Conservation (phyloP, 129 eudicot species). For the Dittrichia graveolens region DNA sequence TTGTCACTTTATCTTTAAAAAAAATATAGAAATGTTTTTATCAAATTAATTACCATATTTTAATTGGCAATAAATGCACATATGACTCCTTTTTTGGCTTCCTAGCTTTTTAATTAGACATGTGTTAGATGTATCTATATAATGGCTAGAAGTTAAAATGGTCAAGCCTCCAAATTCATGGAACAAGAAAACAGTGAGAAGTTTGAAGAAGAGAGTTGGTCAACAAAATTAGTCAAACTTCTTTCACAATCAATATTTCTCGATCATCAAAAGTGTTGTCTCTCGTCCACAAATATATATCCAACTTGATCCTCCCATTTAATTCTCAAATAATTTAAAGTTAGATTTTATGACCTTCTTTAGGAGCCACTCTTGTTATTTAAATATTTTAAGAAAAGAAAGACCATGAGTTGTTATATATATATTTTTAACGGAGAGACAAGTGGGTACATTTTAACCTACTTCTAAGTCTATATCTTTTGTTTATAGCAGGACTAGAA, state of each 20-base stretch:
- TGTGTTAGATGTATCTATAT: not conserved
- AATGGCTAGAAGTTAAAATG: slow-evolving; percentile 5
- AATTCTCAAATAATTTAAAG: slow-evolving; percentile 1
- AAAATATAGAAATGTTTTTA: too few relatives aligned
- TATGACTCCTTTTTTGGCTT: not conserved
- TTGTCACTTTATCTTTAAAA: too few relatives aligned
- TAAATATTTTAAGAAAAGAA: too few relatives aligned
- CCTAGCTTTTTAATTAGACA: not conserved
- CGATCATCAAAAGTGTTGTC: slow-evolving; percentile 15
- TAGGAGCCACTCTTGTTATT: too few relatives aligned
- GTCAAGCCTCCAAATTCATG: slow-evolving; percentile 20
- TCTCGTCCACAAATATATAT: slow-evolving; percentile 28
- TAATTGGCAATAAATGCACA: not conserved
- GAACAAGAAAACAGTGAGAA: not conserved
- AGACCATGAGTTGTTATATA: too few relatives aligned
- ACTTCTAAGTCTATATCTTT: too few relatives aligned
- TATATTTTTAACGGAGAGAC: too few relatives aligned
- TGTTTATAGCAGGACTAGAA: too few relatives aligned
- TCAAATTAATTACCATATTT: not conserved
- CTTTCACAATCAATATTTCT: slow-evolving; percentile 16
- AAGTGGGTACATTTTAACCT: too few relatives aligned
- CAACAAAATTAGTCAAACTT: slow-evolving; percentile 26
- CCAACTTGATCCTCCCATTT: slow-evolving; percentile 25
- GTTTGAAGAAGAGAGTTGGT: slow-evolving; percentile 29
- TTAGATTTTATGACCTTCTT: too few relatives aligned